Base-by-base conservation (phyloP, 75 land plant genomes). In the Sequoia sempervirens region DNA sequence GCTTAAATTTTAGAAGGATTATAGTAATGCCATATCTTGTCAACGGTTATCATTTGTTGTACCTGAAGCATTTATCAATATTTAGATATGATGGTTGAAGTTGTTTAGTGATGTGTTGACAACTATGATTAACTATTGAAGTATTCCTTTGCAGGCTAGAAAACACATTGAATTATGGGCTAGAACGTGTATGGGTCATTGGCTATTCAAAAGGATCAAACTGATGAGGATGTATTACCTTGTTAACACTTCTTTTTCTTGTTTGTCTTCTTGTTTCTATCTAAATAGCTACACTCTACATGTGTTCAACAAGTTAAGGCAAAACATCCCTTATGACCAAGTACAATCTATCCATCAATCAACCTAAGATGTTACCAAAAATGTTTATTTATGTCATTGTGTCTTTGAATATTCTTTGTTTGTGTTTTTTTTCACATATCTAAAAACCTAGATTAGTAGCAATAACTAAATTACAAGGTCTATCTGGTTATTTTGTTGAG, bases 151-250 rank as follows among this genome's bases (percentile, higher is more conserved):
- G 56, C 91, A 96, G 98, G 83, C 88, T 96, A 43, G 97, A 95
- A 86, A 97, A 97, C 86, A 95, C 99, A 36, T 84, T 97, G 85
- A 95, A 97, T 81, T 95, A 97, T 88, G 99, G 96, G 14, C 87
- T 95, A 53, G 97, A 91, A 87, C 89, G 98, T 85, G 98, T 95
- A 50, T 96, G 98, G 98, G 88, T 93, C 26, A 84, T 96, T 79
- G 98, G 92, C 40, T 95, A 87, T 85, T 88, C 88, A 30, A 95
- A 95, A 86, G 90, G 93, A 23, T 95, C 98, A 32, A 84, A 91
- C 18, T 84, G 96, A 96, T 92, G 87, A 86, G 84, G 83, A 66
- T 80, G 2, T 82, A 46, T 84, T 13, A 23, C 34, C 10, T 56
- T 79, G 46, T 26, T 38, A 26, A 34, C 53, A 82, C 14, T 23